A percentile compares a stretch with the other conserved stretches of the same genome.
Evolutionary conservation across 2,329 filamentous ascomycete genomes (phyloP).

Genomic region (Calonectria hawksworthii): DNA sequence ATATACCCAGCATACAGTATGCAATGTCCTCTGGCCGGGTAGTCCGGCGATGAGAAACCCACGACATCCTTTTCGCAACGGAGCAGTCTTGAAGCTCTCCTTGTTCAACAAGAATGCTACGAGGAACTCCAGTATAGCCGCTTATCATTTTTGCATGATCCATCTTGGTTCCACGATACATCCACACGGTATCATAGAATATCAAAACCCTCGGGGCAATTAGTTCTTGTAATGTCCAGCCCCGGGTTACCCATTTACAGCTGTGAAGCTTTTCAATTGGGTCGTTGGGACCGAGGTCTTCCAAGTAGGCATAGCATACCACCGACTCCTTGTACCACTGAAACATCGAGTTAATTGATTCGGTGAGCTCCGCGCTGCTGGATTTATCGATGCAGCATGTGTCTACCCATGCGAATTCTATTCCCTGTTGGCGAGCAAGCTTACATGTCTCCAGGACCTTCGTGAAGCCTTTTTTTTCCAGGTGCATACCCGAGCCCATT

Average conservation of each 20-base stretch:
- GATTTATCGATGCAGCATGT: conserved; percentile 16
- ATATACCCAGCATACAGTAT: conserved; percentile 12
- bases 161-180: background rate
- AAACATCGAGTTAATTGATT: conserved; percentile 16
- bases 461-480: background rate
- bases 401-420: conserved; percentile 2
- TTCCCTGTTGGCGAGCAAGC: background rate
- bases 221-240: conserved; percentile 9
- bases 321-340: background rate
- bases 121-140: background rate
- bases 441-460: background rate
- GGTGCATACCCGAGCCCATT: background rate
- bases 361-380: conserved; percentile 6
- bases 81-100: background rate
- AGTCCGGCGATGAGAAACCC: conserved; percentile 4
- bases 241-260: background rate
- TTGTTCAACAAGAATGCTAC: background rate
- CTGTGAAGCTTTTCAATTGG: background rate
- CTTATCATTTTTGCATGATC: background rate
- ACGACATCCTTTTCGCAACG: background rate
- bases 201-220: background rate
- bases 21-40: conserved; percentile 5
- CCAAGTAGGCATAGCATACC: background rate
- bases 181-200: conserved; percentile 1
- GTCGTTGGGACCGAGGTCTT: background rate